These are phyloP conservation scores for Heterobasidion parviporum DNA, from an alignment of 1,284 basidiomycete species.

Conservation along the genomic window DNA sequence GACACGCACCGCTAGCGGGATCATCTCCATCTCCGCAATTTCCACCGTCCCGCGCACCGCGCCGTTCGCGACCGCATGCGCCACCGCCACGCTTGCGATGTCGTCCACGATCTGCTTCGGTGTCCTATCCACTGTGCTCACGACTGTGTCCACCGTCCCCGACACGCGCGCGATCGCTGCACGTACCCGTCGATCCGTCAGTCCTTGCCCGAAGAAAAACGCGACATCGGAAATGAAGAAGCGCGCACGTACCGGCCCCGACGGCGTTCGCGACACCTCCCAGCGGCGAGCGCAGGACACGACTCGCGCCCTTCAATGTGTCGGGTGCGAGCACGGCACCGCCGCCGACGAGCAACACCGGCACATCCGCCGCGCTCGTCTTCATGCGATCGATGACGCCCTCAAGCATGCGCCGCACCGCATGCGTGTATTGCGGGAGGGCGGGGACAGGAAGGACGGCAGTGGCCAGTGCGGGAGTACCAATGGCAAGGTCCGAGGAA, in stretches of 20 bases:
- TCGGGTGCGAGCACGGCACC: slow-evolving; percentile 30
- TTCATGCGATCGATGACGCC: slow-evolving; percentile 42
- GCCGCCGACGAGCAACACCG: slow-evolving; percentile 45
- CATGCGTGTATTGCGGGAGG: slow-evolving; percentile 22
- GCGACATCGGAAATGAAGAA: background rate
- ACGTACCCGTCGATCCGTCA: background rate
- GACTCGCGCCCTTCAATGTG: slow-evolving; percentile 33
- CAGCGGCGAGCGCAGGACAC: slow-evolving; percentile 40
- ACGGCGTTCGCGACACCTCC: slow-evolving; percentile 51
- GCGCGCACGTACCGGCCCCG: slow-evolving; percentile 29
- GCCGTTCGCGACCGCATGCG: slow-evolving; percentile 17
- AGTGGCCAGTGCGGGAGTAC: background rate
- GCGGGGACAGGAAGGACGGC: slow-evolving; percentile 17
- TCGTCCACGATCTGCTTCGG: slow-evolving; percentile 3
- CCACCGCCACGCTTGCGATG: slow-evolving; percentile 10
- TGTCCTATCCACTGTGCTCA: slow-evolving; percentile 1
- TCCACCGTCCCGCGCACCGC: background rate
- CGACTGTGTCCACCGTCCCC: slow-evolving; percentile 5
- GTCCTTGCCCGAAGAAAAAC: background rate
- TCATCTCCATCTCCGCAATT: slow-evolving; percentile 4
- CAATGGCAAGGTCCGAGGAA: background rate
- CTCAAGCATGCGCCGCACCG: slow-evolving; percentile 43
- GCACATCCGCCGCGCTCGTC: slow-evolving; percentile 40
- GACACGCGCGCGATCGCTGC: slow-evolving; percentile 7
- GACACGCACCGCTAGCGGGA: slow-evolving; percentile 9